A percentile compares a stretch with the other conserved stretches of the same genome.
These are phyloP conservation scores for Mycena chlorophos DNA, from an alignment of 768 basidiomycete species.

Conservation along the genomic window DNA sequence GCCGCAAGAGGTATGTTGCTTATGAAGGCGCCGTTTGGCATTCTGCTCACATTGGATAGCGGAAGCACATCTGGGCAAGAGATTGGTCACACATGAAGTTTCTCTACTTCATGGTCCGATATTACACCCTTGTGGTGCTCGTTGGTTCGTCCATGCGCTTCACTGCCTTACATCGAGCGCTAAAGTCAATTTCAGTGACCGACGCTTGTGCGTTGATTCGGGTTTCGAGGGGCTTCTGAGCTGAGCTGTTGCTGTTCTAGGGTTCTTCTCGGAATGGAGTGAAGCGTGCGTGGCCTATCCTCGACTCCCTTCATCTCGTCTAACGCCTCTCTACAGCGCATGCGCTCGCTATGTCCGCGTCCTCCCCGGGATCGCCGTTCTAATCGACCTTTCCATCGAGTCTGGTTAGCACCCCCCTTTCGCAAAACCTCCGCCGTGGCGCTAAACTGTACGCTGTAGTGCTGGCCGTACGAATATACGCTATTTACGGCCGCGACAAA, in stretches of 20 bases:
- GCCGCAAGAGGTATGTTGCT: conserved; percentile 15
- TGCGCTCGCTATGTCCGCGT: conserved; percentile 17
- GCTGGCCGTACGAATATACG: conserved; percentile 18
- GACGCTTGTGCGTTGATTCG: conserved; percentile 13
- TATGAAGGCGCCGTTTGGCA: neutral
- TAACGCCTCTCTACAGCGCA: neutral
- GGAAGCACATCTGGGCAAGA: conserved; percentile 17
- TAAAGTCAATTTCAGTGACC: conserved; percentile 10
- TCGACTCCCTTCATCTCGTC: neutral
- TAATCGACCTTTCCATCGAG: conserved; percentile 20
- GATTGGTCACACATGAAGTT: conserved; percentile 16
- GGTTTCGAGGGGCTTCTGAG: too few relatives aligned
- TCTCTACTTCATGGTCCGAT: conserved; percentile 19
- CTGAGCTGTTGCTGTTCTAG: neutral
- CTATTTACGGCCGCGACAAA: conserved; percentile 11
- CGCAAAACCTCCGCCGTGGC: neutral
- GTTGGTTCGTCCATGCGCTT: conserved; percentile 17
- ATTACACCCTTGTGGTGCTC: conserved; percentile 20
- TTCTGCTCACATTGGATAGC: neutral
- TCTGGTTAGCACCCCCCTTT: conserved; percentile 5
- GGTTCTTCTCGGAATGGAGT: conserved; percentile 21
- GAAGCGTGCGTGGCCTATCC: conserved; percentile 13
- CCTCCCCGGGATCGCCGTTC: conserved; percentile 20
- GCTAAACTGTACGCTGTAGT: neutral
- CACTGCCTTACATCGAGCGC: neutral